Percentiles rank a stretch among this genome's conserved stretches.
phyloP scores from a whole-genome alignment of 208 protist species.

The Trypanosoma caninum region DNA sequence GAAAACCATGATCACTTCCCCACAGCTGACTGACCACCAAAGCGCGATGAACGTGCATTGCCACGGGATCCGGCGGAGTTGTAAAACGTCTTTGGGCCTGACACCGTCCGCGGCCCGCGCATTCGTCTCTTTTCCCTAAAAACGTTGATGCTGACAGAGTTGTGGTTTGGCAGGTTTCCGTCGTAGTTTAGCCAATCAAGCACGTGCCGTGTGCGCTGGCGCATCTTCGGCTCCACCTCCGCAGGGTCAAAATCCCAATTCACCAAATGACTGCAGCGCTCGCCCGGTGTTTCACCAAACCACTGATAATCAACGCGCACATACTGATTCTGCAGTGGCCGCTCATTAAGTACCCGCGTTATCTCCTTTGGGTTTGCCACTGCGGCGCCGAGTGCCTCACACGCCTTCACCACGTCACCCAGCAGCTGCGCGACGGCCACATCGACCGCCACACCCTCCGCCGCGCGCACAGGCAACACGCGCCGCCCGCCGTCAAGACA shows the following conservation, averaged over 20 bases:
- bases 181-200: constrained; percentile 87
- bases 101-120: constrained; percentile 43
- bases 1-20: constrained; percentile 1
- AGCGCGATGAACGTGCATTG: constrained; percentile 71
- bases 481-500: constrained; percentile 67
- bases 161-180: constrained; percentile 77
- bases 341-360: constrained; percentile 69
- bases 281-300: constrained; percentile 87
- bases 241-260: constrained; percentile 81
- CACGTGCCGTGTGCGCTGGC: constrained; percentile 63
- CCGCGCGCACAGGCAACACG: constrained; percentile 45
- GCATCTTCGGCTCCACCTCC: constrained; percentile 47
- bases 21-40: constrained; percentile 35
- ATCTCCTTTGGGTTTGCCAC: constrained; percentile 63
- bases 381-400: constrained; percentile 51
- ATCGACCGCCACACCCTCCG: constrained; percentile 22
- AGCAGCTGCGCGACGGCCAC: constrained; percentile 45
- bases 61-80: constrained; percentile 78
- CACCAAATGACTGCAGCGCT: constrained; percentile 81
- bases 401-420: constrained; percentile 45
- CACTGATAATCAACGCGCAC: constrained; percentile 90
- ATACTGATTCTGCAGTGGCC: constrained; percentile 87
- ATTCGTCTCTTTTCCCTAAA: constrained; percentile 62
- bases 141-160: constrained; percentile 70
- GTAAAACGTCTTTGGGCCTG: constrained; percentile 69